Evolutionary conservation across 2,329 filamentous ascomycete genomes (phyloP), one percentile per base, ranked within the genome.

Genomic region (Acephala macrosclerotiorum): DNA sequence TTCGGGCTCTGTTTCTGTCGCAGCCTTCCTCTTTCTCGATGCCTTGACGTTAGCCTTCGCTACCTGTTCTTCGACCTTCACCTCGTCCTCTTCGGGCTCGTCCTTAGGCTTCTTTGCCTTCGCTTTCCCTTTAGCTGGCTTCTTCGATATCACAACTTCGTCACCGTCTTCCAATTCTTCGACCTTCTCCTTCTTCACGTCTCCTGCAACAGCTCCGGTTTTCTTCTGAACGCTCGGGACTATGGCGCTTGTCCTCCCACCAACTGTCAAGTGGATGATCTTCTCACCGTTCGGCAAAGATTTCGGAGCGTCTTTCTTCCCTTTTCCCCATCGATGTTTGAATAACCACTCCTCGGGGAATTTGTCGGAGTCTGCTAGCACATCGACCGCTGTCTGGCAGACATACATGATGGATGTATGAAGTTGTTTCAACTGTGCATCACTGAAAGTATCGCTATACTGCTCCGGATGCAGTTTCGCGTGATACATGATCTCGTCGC

Each of bases 281-380:
- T 91, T 94, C 69, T 94, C 90, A 0, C 96, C 96, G 70, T 88
- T 96, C 0, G 95, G 95, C 33, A 98, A 79, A 58, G 84, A 85
- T 4, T 85, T 87, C 0, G 84, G 79, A 1, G 87, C 84, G 35
- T 85, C 86, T 75, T 95, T 94, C 75, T 93, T 93, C 22, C 92
- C 92, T 75, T 97, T 97, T 14, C 89, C 88, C 96, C 96, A 98
- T 29, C 94, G 87, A 76, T 96, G 85, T 68, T 91, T 90, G 82
- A 97, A 96, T 12, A 97, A 81, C 93, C 96, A 99, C 67, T 94
- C 85, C 5, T 91, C 84, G 0, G 96, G 96, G 68, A 98, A 97
- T 74, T 91, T 83, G 45, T 91, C 89, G 22, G 92, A 94, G 70
- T 98, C 94, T 2, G 89, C 93, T 6, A 97, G 84, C 29, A 89